These are phyloP conservation scores for Salix exigua DNA, from an alignment of 345 rosid species.

Conservation along the genomic window DNA sequence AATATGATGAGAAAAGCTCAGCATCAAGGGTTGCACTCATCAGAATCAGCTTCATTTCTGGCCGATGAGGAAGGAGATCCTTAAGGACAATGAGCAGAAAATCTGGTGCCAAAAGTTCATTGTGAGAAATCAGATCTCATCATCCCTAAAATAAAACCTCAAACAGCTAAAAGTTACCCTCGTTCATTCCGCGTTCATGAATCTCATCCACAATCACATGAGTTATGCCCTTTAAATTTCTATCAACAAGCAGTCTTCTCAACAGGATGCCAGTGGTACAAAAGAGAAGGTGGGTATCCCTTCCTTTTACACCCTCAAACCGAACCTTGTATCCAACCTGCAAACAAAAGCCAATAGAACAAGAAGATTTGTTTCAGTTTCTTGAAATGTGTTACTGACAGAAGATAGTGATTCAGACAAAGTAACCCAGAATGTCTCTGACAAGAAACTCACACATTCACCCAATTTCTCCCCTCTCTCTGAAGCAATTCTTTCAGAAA, in stretches of 20 bases:
- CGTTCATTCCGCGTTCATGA: constrained; percentile 98
- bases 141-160: constrained; percentile 10
- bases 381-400: constrained; percentile 1
- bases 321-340: constrained; percentile 97
- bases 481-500: constrained; percentile 88
- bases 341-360: constrained; percentile 12
- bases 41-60: constrained; percentile 75
- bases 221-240: constrained; percentile 75
- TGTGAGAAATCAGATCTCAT: constrained; percentile 29
- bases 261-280: constrained; percentile 93
- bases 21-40: constrained; percentile 96
- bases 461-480: constrained; percentile 97
- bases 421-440: constrained; percentile 10
- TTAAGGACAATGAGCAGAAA: constrained; percentile 88
- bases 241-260: constrained; percentile 85
- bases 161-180: constrained; percentile 47
- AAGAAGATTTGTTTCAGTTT: constrained; percentile 11
- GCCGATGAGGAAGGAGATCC: constrained; percentile 83
- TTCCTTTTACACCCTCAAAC: constrained; percentile 86
- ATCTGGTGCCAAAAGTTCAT: constrained; percentile 45
- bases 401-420: constrained; percentile 10
- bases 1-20: constrained; percentile 87
- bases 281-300: constrained; percentile 81
- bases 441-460: constrained; percentile 68
- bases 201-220: constrained; percentile 94